phyloP scores from a whole-genome alignment of 75 land plant species.

The Pinus albicaulis region DNA sequence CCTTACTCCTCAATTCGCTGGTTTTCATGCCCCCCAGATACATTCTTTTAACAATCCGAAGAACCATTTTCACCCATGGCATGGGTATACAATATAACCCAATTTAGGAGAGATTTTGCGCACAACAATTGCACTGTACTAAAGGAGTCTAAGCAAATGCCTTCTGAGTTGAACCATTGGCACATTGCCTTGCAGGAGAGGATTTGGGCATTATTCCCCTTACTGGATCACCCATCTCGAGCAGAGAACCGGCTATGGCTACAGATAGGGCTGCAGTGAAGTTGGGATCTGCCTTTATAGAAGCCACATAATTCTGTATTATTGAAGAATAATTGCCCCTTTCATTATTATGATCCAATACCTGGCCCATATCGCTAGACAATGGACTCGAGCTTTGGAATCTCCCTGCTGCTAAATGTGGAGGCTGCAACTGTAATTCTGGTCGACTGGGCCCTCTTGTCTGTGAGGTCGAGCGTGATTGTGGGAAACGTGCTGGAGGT shows the following conservation, averaged over 20 bases:
- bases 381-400: not conserved
- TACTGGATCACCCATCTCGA: not conserved
- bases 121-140: not conserved
- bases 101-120: too few relatives aligned
- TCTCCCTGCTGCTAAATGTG: not conserved
- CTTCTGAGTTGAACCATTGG: not conserved
- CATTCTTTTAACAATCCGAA: too few relatives aligned
- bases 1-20: too few relatives aligned
- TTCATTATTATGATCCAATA: too few relatives aligned
- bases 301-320: not conserved
- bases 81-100: too few relatives aligned
- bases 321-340: not conserved
- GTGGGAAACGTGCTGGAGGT: not conserved
- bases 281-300: not conserved
- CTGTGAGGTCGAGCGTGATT: slow-evolving; percentile 1
- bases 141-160: not conserved
- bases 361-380: not conserved
- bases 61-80: too few relatives aligned
- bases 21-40: too few relatives aligned
- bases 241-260: not conserved
- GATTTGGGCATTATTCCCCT: not conserved
- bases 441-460: not conserved
- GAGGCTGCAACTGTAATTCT: not conserved
- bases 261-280: not conserved
- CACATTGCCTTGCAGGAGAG: not conserved